Conservation (phyloP, 2,329 filamentous ascomycete species). For the Aspergillus vadensis region DNA sequence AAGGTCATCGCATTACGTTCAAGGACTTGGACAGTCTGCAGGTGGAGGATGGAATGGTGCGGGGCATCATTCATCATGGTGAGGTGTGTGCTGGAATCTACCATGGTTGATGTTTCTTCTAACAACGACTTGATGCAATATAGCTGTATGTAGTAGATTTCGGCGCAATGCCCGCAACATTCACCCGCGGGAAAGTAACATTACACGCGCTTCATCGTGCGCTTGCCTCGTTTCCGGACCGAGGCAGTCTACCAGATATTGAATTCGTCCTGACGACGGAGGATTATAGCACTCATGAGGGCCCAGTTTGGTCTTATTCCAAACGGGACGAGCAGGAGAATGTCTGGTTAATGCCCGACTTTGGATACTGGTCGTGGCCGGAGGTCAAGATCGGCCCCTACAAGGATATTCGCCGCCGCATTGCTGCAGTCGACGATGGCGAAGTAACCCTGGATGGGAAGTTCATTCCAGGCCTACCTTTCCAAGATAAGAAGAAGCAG, state of each 20-base stretch:
- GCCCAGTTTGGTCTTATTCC: conserved; percentile 49
- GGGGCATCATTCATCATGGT: conserved; percentile 39
- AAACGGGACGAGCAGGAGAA: conserved; percentile 41
- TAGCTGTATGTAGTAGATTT: conserved; percentile 43
- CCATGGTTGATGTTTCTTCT: neutral
- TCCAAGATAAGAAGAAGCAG: conserved; percentile 47
- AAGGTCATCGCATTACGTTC: conserved; percentile 31
- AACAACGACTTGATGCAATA: neutral
- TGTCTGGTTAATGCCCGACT: conserved; percentile 57
- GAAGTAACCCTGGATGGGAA: conserved; percentile 23
- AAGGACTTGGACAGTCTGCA: conserved; percentile 37
- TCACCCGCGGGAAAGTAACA: conserved; percentile 44
- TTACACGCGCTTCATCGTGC: conserved; percentile 53
- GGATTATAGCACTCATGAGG: conserved; percentile 41
- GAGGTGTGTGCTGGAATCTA: conserved; percentile 33
- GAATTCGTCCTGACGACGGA: conserved; percentile 54
- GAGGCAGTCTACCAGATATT: conserved; percentile 48
- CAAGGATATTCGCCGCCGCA: conserved; percentile 44
- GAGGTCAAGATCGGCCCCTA: conserved; percentile 50
- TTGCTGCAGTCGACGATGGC: conserved; percentile 41
- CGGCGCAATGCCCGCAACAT: conserved; percentile 37
- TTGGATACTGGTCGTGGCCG: conserved; percentile 57
- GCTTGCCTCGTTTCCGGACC: conserved; percentile 43
- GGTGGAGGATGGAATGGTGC: conserved; percentile 40
- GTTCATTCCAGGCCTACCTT: conserved; percentile 20